Evolutionary conservation across 176 grass and related monocot species (phyloP).

Genomic region (Bolboschoenus planiculmis): DNA sequence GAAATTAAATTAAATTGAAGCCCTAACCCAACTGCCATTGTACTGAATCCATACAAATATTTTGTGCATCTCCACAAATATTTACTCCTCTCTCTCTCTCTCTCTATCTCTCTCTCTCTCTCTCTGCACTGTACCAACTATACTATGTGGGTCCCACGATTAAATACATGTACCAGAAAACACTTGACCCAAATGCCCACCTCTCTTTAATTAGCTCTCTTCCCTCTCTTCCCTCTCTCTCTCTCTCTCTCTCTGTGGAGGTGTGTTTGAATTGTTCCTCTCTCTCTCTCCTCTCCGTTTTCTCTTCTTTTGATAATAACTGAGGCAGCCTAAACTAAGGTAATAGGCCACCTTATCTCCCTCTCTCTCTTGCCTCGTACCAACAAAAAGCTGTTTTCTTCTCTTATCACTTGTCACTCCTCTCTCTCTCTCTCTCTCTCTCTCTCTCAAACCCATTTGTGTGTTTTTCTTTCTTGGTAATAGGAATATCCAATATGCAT

Average conservation of each 20-base stretch:
- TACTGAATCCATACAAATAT: conserved; percentile 24
- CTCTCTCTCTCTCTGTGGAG: neutral
- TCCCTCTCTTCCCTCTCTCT: conserved; percentile 1
- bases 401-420: neutral
- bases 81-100: neutral
- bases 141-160: conserved; percentile 7
- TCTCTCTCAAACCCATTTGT: conserved; percentile 30
- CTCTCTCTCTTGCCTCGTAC: conserved; percentile 16
- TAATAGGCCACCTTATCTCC: neutral
- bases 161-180: conserved; percentile 9
- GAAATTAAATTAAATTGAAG: conserved; percentile 20
- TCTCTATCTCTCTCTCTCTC: neutral
- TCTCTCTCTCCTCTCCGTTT: conserved; percentile 16
- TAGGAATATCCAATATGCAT: conserved; percentile 26
- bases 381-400: conserved; percentile 60
- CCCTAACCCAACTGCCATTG: conserved; percentile 16
- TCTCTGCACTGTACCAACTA: conserved; percentile 3
- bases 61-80: conserved; percentile 1
- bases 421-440: neutral
- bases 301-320: conserved; percentile 70
- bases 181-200: conserved; percentile 18
- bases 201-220: conserved; percentile 13
- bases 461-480: conserved; percentile 28
- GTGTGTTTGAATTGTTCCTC: neutral
- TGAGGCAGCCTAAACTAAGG: conserved; percentile 45